Conservation (phyloP, 2,329 filamentous ascomycete species). For the Xylariomycetidae sp. region DNA sequence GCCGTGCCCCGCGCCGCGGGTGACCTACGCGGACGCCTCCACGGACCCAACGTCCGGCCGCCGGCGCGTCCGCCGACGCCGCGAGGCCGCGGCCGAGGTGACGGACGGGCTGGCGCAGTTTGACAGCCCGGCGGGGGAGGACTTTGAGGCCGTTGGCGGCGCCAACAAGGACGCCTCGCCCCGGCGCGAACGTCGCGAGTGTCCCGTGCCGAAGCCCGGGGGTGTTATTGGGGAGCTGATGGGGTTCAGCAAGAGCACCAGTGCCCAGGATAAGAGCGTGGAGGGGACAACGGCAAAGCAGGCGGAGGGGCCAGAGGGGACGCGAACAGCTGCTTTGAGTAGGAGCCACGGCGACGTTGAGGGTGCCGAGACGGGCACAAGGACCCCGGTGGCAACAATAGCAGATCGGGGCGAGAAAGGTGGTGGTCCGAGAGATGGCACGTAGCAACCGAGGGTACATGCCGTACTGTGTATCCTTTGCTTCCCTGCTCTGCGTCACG, state of each 20-base stretch:
- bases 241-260: constrained; percentile 63
- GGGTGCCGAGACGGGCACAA: no score
- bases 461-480: no score
- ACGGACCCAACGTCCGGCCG: neutral
- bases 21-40: constrained; percentile 66
- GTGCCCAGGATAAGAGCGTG: no score
- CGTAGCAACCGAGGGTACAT: no score
- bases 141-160: constrained; percentile 25
- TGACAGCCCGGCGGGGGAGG: constrained; percentile 29
- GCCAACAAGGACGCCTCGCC: neutral
- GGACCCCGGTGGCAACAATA: no score
- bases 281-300: no score
- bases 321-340: no score
- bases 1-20: constrained; percentile 79
- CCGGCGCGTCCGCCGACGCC: neutral
- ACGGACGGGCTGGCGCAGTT: constrained; percentile 46
- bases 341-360: no score
- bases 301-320: no score
- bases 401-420: no score
- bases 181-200: constrained; percentile 56
- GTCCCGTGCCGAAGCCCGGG: constrained; percentile 85
- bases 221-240: constrained; percentile 71
- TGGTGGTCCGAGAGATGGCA: no score
- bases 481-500: no score
- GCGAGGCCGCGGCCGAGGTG: constrained; percentile 25